These are phyloP conservation scores for Lindgomyces ingoldianus DNA, from an alignment of 495 filamentous ascomycete genomes.

Conservation along the genomic window DNA sequence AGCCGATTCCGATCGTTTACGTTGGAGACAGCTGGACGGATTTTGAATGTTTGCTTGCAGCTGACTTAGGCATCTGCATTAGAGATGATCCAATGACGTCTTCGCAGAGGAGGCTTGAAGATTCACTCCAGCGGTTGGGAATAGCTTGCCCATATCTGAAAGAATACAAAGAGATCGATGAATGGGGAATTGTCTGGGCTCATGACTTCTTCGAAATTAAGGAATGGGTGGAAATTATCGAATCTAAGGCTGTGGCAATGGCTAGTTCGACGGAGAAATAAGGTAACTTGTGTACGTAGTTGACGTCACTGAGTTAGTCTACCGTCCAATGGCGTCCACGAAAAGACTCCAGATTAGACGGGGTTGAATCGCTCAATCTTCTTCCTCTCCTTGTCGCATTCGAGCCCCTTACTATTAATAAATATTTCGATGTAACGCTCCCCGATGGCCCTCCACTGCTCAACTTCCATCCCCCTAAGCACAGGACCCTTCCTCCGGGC, in stretches of 20 bases:
- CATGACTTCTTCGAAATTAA: constrained; percentile 17
- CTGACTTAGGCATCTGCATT: constrained; percentile 44
- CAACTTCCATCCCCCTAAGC: neutral
- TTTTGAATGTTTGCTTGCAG: constrained; percentile 40
- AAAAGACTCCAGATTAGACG: neutral
- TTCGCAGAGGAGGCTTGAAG: constrained; percentile 30
- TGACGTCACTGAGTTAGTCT: no score
- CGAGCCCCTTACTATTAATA: constrained; percentile 6
- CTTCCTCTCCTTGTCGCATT: neutral
- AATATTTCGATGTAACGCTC: constrained; percentile 10
- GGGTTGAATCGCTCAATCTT: constrained; percentile 12
- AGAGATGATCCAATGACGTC: constrained; percentile 34
- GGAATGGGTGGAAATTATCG: constrained; percentile 5
- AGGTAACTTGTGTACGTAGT: no score
- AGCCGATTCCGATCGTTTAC: constrained; percentile 31
- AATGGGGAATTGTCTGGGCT: constrained; percentile 25
- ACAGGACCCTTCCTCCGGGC: constrained; percentile 6
- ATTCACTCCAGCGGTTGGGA: constrained; percentile 34
- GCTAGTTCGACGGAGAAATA: no score
- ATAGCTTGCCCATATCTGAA: constrained; percentile 26
- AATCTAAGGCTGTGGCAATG: neutral
- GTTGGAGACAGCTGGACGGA: constrained; percentile 45
- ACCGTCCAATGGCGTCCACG: no score
- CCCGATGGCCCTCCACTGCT: constrained; percentile 2
- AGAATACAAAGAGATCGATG: neutral